Evolutionary conservation across 129 eudicot genomes (phyloP).

Genomic region (Apium graveolens): DNA sequence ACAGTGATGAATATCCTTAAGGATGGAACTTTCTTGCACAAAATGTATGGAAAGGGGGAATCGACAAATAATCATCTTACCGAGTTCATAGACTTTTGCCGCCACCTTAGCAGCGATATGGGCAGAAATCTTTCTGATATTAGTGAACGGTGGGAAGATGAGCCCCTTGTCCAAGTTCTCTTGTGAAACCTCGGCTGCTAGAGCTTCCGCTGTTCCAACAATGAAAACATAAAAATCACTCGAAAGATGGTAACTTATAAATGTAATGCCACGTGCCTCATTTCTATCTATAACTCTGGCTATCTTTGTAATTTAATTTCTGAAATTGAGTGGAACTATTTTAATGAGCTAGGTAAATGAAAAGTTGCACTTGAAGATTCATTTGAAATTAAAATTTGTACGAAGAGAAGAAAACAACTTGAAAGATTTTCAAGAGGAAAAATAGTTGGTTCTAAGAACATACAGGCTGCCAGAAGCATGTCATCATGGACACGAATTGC

Average conservation of each 20-base stretch:
- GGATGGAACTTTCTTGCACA: background rate
- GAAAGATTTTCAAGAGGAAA: background rate
- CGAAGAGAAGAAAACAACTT: background rate
- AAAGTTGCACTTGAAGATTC: background rate
- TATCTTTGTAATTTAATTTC: background rate
- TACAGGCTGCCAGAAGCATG: slow-evolving; percentile 97
- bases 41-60: background rate
- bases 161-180: slow-evolving; percentile 77
- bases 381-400: background rate
- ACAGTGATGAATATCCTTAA: background rate
- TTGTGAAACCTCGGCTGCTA: slow-evolving; percentile 68
- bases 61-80: slow-evolving; percentile 19
- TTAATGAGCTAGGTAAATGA: background rate
- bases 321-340: background rate
- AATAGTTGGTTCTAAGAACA: slow-evolving; percentile 23
- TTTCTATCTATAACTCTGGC: background rate
- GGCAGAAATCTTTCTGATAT: slow-evolving; percentile 77
- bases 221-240: background rate
- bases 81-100: slow-evolving; percentile 60
- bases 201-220: slow-evolving; percentile 66
- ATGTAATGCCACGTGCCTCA: background rate
- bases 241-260: background rate
- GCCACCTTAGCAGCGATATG: slow-evolving; percentile 70
- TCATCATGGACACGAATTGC: slow-evolving; percentile 97
- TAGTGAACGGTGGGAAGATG: slow-evolving; percentile 70